Conservation (phyloP, 495 filamentous ascomycete species). For the Platismatia glauca region DNA sequence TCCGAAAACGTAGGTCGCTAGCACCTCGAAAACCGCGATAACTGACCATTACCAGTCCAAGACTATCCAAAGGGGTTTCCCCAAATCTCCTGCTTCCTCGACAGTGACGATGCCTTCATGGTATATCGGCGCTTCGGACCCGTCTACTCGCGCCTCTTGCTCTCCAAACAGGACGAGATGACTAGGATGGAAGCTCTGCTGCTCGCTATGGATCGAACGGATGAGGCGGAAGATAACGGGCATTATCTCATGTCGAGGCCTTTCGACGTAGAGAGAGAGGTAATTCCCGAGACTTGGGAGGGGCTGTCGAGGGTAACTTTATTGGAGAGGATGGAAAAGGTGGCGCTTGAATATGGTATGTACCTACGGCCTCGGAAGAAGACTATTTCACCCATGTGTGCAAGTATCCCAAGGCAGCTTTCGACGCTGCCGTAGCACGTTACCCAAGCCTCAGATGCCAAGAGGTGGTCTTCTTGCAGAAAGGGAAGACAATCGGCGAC, state of each 20-base stretch:
- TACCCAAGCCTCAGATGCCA: no score
- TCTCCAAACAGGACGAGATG: conserved; percentile 27
- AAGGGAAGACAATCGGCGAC: no score
- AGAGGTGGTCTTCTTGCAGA: no score
- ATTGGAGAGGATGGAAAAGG: conserved; percentile 25
- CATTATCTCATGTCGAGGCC: conserved; percentile 13
- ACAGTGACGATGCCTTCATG: conserved; percentile 26
- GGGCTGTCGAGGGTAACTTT: conserved; percentile 23
- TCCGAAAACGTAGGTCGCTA: conserved; percentile 14
- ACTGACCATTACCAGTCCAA: conserved; percentile 17
- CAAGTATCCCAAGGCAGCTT: no score
- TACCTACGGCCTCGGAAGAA: neutral
- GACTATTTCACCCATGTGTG: neutral
- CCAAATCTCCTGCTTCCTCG: conserved; percentile 20
- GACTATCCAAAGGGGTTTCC: conserved; percentile 24
- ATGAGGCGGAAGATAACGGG: conserved; percentile 1
- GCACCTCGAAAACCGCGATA: neutral
- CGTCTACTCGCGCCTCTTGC: conserved; percentile 23
- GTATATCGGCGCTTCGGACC: conserved; percentile 24
- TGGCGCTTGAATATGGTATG: conserved; percentile 33
- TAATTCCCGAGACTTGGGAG: neutral
- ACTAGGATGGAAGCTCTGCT: conserved; percentile 18
- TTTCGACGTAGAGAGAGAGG: conserved; percentile 9
- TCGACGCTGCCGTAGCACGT: no score
- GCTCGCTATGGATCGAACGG: conserved; percentile 17